Base-by-base conservation (phyloP, 352 stramenopile species). In the Globisporangium echinulatum region DNA sequence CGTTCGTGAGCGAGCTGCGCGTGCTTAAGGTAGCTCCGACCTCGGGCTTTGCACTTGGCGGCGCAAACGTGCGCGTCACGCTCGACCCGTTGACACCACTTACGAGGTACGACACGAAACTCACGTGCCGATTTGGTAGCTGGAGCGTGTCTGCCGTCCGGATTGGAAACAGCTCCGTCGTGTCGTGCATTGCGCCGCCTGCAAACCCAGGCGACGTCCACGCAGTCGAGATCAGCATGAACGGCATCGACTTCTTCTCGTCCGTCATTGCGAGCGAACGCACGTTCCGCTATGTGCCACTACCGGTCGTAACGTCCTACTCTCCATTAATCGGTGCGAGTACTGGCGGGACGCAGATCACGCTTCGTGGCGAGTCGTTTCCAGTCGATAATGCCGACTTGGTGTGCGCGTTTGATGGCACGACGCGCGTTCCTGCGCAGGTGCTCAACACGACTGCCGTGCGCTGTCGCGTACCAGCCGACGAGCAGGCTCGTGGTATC, bases 211-310 rank as follows among this genome's bases (percentile, higher is more conserved):
- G 47, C 1, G 61, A 47, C 33, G 38, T 64, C 3, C 11, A 69
- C 9, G 42, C 56, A 15, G 5, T 85, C 39, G 44, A 53, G 19
- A 64, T 82, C 15, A 79, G 69, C 38, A 68, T 54, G 9, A 85
- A 85, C 43, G 64, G 61, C n/a, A n/a, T 76, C 33, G 73, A 79
- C 36, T 83, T 69, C 49, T 76, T 83, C 46, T 38, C 54, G 9
- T 37, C 69, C 1, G 8, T 13, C 6, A 51, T 38, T 15, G 38
- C 33, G 37, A 38, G 49, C 1, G 58, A 69, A 25, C 33, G 49
- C 36, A 48, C 42, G 5, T 79, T 80, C 42, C 59, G 36, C 0
- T 74, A 76, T 52, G 14, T 76, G 2, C 36, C 36, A 25, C 52
- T 52, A 5, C 70, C 70, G 4, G 64, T 48, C 37, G 54, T 75